Conservation (phyloP, 768 basidiomycete species). For the Lactarius indigo region DNA sequence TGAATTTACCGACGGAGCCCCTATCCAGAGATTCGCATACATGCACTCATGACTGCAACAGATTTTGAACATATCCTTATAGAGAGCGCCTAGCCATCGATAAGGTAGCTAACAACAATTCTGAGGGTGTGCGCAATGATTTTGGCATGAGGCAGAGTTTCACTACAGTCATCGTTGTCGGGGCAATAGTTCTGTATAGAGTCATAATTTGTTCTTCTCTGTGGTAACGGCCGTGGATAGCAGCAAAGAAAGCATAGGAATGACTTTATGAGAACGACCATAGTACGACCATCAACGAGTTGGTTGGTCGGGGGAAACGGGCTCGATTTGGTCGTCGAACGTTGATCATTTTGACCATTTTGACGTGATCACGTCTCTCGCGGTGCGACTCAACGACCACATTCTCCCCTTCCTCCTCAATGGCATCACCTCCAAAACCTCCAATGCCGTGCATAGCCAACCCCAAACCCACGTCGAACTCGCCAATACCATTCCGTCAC, state of each 20-base stretch:
- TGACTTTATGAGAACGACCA: not conserved
- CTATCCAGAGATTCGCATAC: not conserved
- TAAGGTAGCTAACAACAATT: not conserved
- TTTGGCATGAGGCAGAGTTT: not conserved
- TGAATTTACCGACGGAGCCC: not conserved
- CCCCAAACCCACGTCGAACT: constrained; percentile 25
- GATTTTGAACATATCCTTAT: not conserved
- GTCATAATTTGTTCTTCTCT: not conserved
- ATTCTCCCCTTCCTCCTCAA: not conserved
- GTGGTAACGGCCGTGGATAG: not conserved
- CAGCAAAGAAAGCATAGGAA: not conserved
- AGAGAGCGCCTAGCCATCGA: constrained; percentile 3
- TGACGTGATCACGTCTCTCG: constrained; percentile 1
- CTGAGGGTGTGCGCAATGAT: not conserved
- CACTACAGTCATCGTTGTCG: not conserved
- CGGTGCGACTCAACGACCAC: not conserved
- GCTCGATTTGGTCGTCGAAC: not conserved
- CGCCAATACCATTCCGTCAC: constrained; percentile 21
- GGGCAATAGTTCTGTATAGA: not conserved
- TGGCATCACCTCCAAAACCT: constrained; percentile 21
- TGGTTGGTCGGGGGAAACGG: not conserved
- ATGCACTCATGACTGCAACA: not conserved
- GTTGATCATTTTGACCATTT: not conserved
- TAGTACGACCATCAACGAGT: not conserved
- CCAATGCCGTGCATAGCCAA: constrained; percentile 25